Evolutionary conservation across 208 protist species (phyloP).

Genomic region (Herpetomonas muscarum): DNA sequence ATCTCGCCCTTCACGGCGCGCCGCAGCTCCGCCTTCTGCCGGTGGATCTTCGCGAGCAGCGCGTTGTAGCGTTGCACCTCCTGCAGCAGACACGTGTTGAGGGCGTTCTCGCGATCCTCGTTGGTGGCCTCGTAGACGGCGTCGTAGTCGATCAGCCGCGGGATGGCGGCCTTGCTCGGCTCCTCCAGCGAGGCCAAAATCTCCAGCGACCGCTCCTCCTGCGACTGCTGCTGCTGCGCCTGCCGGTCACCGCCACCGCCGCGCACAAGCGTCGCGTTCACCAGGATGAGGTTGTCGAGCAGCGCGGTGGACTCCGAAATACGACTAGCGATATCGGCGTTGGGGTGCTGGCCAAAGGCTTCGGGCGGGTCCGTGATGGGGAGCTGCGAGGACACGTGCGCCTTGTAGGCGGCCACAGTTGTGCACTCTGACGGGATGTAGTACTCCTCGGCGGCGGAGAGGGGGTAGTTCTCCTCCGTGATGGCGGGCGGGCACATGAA

Average conservation of each 20-base stretch:
- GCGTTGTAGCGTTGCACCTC: constrained; percentile 98
- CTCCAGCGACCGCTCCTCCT: constrained; percentile 85
- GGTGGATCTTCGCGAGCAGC: constrained; percentile 90
- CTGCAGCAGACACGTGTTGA: constrained; percentile 97
- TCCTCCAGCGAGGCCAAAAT: constrained; percentile 85
- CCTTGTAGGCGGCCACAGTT: constrained; percentile 90
- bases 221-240: constrained; percentile 35
- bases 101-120: constrained; percentile 83
- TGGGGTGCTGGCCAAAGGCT: constrained; percentile 98
- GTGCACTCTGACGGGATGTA: constrained; percentile 87
- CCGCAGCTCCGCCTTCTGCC: constrained; percentile 89
- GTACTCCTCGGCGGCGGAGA: constrained; percentile 86
- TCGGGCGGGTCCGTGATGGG: constrained; percentile 94
- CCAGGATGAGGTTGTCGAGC: constrained; percentile 92
- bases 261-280: constrained; percentile 74
- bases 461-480: constrained; percentile 75
- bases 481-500: constrained; percentile 90
- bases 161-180: constrained; percentile 76
- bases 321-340: constrained; percentile 97
- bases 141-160: constrained; percentile 86
- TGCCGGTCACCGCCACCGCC: constrained; percentile 37
- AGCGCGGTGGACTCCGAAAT: constrained; percentile 92
- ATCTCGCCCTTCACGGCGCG: constrained; percentile 97
- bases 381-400: constrained; percentile 89
- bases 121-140: constrained; percentile 89